Evolutionary conservation across 2,329 filamentous ascomycete genomes (phyloP), one percentile per base, ranked within the genome.

Genomic region (Pseudonectria foliicola): DNA sequence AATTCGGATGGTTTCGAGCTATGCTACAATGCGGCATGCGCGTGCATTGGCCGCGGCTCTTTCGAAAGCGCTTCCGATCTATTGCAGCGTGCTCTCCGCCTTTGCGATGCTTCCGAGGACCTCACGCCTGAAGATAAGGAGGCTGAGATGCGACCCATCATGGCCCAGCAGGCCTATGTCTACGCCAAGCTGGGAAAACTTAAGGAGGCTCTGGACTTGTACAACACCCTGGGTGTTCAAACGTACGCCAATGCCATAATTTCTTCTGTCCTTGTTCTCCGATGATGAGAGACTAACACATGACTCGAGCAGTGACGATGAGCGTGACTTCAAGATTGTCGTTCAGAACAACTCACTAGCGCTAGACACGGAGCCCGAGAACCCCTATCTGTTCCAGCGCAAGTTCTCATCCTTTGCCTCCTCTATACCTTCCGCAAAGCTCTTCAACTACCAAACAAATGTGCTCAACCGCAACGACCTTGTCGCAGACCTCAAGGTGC

Each of bases 1-100:
- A 77, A 85, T 48, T 61, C 83, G 16, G 82, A 88, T 43, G 75
- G 80, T 2, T 92, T 92, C 48, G 86, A 92, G 63, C 80, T 82
- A 16, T 80, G 83, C 10, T 93, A 85, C 63, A 93, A 93, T 57
- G 73, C 77, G 15, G 85, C 84, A 7, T 90, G 85, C 56, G 71
- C 71, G 13, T 77, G 75, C 55, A 79, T 92, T 49, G 82, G 82
- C 11, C 69, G 76, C 30, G 81, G 78, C 7, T 80, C 85, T 47
- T 66, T 85, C 25, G 69, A 63, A 4, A 73, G 77, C 45, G 85
- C 77, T 2, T 70, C 77, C 14, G 64, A 81, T 15, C 66, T 89
- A 37, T 63, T 92, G 40, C 82, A 80, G 60, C 71, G 80, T 35
- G 80, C 86, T 3, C 73, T 72, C 47, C 74, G 80, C 46, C 65